Percentiles rank a stretch among this genome's conserved stretches.
These are phyloP conservation scores for Claviceps quebecensis DNA, from an alignment of 2,329 filamentous ascomycete genomes.

Conservation along the genomic window DNA sequence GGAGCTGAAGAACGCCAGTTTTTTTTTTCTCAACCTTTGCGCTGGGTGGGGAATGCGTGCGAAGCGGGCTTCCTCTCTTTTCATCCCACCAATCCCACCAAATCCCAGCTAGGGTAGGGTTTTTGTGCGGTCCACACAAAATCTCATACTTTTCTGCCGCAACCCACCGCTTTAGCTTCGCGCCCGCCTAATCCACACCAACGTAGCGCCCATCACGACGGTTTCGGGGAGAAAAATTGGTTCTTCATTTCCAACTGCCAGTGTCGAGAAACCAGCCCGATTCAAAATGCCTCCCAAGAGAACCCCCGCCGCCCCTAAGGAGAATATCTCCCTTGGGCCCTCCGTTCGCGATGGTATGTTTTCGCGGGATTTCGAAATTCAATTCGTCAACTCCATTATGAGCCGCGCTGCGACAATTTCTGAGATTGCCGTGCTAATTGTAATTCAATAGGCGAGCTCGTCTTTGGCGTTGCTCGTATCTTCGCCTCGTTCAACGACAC, in stretches of 20 bases:
- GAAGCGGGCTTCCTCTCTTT: background rate
- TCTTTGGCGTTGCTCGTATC: conserved; percentile 96
- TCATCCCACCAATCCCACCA: background rate
- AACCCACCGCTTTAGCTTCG: conserved; percentile 19
- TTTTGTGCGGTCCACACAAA: conserved; percentile 14
- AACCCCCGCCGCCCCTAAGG: conserved; percentile 66
- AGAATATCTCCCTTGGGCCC: conserved; percentile 97
- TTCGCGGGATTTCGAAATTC: background rate
- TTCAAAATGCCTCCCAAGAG: conserved; percentile 89
- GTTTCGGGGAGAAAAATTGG: conserved; percentile 10
- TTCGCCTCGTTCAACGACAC: conserved; percentile 87
- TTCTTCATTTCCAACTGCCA: conserved; percentile 21
- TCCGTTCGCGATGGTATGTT: conserved; percentile 80
- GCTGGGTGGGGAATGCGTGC: conserved; percentile 1
- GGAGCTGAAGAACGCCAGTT: background rate
- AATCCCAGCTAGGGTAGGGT: conserved; percentile 20
- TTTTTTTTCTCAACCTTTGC: conserved; percentile 4
- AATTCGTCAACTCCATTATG: background rate
- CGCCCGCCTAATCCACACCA: conserved; percentile 13
- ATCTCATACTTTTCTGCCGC: conserved; percentile 20
- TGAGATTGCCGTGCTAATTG: conserved; percentile 7
- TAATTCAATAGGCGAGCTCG: conserved; percentile 61
- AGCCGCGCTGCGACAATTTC: no score
- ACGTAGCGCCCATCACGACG: conserved; percentile 13
- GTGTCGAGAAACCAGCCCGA: conserved; percentile 20